Evolutionary conservation across 129 eudicot genomes (phyloP).

Genomic region (Flaveria brownii): DNA sequence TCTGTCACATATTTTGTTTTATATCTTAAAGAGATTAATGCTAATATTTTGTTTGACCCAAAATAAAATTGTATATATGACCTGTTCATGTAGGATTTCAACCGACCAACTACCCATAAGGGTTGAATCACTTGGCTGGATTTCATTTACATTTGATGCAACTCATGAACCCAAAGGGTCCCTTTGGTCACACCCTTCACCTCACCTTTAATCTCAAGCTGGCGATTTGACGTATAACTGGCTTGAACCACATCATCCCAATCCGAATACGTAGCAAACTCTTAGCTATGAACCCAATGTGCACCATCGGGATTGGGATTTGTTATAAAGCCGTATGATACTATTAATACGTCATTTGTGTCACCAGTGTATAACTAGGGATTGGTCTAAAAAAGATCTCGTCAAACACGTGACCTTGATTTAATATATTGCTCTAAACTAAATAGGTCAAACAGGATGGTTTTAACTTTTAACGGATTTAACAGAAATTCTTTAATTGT

Average conservation of each 20-base stretch:
- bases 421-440: not conserved
- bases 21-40: no score
- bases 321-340: no score
- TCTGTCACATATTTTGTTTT: no score
- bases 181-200: constrained; percentile 5
- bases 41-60: not conserved
- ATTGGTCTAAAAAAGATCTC: no score
- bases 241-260: constrained; percentile 4
- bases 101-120: constrained; percentile 27
- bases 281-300: not conserved
- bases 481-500: not conserved
- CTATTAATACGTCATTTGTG: no score
- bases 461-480: not conserved
- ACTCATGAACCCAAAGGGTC: constrained; percentile 26
- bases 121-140: constrained; percentile 38
- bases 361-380: no score
- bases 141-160: constrained; percentile 30
- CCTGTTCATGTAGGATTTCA: constrained; percentile 34
- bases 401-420: no score
- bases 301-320: no score
- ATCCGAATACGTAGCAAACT: not conserved
- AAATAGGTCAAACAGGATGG: no score
- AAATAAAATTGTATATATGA: constrained; percentile 11
- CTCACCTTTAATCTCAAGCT: constrained; percentile 29
- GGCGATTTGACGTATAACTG: constrained; percentile 26